These are phyloP conservation scores for Kodamaea anthophila DNA, from an alignment of 1,139 yeast genomes.

Conservation along the genomic window DNA sequence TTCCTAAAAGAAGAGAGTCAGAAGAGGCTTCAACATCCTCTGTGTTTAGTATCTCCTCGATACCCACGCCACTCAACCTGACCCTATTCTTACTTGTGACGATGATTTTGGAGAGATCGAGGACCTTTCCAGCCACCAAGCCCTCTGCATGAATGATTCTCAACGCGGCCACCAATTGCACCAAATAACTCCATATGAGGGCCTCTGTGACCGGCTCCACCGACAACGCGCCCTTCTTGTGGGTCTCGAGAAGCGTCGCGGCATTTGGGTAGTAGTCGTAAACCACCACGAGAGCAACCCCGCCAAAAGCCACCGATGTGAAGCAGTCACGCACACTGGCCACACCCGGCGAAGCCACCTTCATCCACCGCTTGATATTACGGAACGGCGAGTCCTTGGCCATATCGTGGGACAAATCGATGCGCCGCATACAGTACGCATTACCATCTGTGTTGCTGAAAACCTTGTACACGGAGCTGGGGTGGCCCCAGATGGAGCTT, in stretches of 20 bases:
- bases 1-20: conserved; percentile 56
- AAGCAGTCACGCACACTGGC: conserved; percentile 75
- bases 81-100: conserved; percentile 67
- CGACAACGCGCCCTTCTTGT: conserved; percentile 27
- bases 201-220: conserved; percentile 54
- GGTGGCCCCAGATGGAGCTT: conserved; percentile 53
- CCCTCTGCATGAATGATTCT: conserved; percentile 54
- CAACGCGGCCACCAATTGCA: conserved; percentile 69
- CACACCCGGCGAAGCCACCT: conserved; percentile 55
- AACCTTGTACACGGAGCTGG: conserved; percentile 69
- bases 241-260: conserved; percentile 46
- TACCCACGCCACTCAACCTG: conserved; percentile 66
- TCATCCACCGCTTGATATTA: conserved; percentile 39
- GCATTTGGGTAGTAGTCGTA: conserved; percentile 67
- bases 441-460: conserved; percentile 75
- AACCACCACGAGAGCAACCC: conserved; percentile 32
- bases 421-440: conserved; percentile 67
- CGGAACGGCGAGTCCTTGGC: conserved; percentile 48
- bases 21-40: conserved; percentile 28
- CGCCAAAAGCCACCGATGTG: conserved; percentile 83
- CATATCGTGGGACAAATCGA: conserved; percentile 46
- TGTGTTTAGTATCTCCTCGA: conserved; percentile 57
- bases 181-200: conserved; percentile 65
- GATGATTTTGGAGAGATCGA: conserved; percentile 65
- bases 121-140: conserved; percentile 53